Conservation (phyloP, 169 alveolate genomes). For the Prorocentrum cordatum region DNA sequence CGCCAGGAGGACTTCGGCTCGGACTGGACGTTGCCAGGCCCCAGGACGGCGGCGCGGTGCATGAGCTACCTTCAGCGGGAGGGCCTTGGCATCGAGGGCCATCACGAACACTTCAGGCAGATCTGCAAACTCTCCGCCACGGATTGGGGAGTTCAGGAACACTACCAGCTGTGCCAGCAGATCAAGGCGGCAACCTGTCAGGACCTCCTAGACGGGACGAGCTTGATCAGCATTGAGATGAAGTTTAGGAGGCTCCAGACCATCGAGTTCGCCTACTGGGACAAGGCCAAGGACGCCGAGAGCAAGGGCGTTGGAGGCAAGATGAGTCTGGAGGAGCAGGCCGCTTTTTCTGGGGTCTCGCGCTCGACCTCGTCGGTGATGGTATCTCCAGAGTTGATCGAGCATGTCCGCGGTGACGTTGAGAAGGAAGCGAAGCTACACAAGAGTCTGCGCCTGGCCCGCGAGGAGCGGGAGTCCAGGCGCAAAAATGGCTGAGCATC, state of each 20-base stretch:
- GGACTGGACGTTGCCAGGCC: no score
- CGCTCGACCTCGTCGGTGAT: not conserved
- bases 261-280: constrained; percentile 1
- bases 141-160: not conserved
- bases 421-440: not conserved
- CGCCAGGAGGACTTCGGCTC: no score
- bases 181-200: not conserved
- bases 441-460: not conserved
- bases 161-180: not conserved
- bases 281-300: no score
- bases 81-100: not conserved
- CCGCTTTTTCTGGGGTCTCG: not conserved
- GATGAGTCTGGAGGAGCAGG: constrained; percentile 3
- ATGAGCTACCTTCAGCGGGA: not conserved
- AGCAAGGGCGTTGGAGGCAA: not conserved
- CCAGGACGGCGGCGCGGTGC: constrained; percentile 18
- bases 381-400: not conserved
- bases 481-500: not conserved
- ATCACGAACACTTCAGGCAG: not conserved
- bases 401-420: not conserved
- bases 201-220: not conserved
- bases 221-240: not conserved
- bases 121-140: not conserved
- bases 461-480: not conserved
- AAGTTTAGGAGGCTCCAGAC: constrained; percentile 5